Base-by-base conservation (phyloP, 192 early-diverging fungal species). In the Endogone sp. region DNA sequence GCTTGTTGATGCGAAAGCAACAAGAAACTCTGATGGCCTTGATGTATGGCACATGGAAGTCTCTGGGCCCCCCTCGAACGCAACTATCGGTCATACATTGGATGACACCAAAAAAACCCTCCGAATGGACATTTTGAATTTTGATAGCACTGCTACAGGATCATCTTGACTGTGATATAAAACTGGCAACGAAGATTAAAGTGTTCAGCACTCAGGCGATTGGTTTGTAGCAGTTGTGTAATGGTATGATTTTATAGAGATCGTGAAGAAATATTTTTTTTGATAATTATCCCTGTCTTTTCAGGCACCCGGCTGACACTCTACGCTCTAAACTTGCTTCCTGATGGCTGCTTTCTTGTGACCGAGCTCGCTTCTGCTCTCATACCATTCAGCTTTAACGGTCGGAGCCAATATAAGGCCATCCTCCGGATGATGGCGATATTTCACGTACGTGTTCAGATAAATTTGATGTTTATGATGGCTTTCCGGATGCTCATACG, bases 11-110 rank as follows among this genome's bases (percentile, higher is more conserved):
- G 26, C 31, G n/a, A 70, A 70, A 13, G 32, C 44, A 70, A 70
- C 61, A 44, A 62, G 61, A 70, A 28, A 63, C 31, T 70, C 30
- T 28, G 61, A 70, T 49, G 24, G 61, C 24, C 28, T 70, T 27
- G 44, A 70, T 55, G 26, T 70, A 54, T 70, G 61, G 61, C 68
- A 70, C 37, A 70, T 70, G 68, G 44, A 70, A 70, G 69, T 22
- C 37, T 49, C 61, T 25, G 57, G 6, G 0, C 21, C 28, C 59
- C 55, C 56, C 2, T 71, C 1, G 28, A 71, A 71, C 44, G 28
- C 29, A 31, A 70, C n/a, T 56, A 64, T 65, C 0, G 60, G 60
- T n/a, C 63, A 66, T 13, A 66, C 6, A 26, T 22, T 71, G n/a
- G 55, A 21, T 22, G 64, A 66, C 20, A 3, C 29, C 3, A 66